Base-by-base conservation (phyloP, 139 green algal species). In the Coccomyxa sp. region DNA sequence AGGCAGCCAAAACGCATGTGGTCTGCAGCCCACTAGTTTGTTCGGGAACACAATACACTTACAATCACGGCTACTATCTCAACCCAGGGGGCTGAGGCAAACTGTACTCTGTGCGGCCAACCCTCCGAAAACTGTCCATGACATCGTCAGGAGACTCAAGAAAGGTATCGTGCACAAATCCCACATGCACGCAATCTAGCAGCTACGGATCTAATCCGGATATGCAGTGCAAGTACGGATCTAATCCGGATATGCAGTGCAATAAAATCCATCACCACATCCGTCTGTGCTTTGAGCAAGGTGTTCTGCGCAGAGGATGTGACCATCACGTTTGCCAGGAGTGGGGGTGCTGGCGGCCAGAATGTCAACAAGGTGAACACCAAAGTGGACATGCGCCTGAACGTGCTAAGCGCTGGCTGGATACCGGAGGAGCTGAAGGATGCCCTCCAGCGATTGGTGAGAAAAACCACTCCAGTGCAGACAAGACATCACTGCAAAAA, bases 381-480 rank as follows among this genome's bases (percentile, higher is more conserved):
- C 76, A 98, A 98, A 88, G 96, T 98, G 66, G 96, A 98, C 84
- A 98, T 99, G 94, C 90, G 96, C 14, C 90, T 98, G 27, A 89
- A 95, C 21, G 66, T 98, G 23, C 71, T 86, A 13, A 83, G 86
- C 14, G 85, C 85, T 25, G 85, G 86, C 13, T 98, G 95, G 95
- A 87, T 98, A 13, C 90, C 92, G 7, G 87, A 95, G 0, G 92
- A 95, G 71, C 88, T 96, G 14, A 91, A 90, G 76, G 90, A 95
- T 31, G 94, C 93, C 0, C 83, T 98, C 27, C 82, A 88, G 28
- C 82, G 81, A n/a, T 82, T 85, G 87, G 93, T 95, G 80, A 82
- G 21, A 71, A 68, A 9, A 9, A 3, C 21, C 63, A 28, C 18
- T 25, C 63, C 18, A 15, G 63, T 21, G 63, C 63, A 21, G 63